phyloP scores from a whole-genome alignment of 2,329 filamentous ascomycete genomes.

The Nothophaeocryptopus gaeumannii region DNA sequence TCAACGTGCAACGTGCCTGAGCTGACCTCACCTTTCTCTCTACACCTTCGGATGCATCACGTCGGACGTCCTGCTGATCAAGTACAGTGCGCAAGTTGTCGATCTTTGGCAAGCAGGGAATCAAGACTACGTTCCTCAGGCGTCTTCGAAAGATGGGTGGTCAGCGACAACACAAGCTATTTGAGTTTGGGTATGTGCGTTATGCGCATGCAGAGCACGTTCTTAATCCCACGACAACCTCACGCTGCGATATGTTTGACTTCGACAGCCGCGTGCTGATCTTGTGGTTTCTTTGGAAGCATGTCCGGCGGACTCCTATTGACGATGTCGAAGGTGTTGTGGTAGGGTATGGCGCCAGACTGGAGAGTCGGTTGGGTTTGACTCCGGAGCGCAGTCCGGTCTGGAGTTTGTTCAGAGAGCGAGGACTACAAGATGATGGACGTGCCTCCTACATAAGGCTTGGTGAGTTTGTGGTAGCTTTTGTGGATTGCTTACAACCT shows the following conservation, averaged over 20 bases:
- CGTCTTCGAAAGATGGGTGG: constrained; percentile 3
- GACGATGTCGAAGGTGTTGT: neutral
- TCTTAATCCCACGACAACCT: neutral
- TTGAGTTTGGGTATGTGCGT: neutral
- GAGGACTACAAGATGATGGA: no score
- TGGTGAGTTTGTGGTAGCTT: no score
- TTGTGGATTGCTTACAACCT: no score
- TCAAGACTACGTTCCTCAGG: neutral
- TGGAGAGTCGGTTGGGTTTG: no score
- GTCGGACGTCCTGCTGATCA: constrained; percentile 1
- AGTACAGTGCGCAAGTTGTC: neutral
- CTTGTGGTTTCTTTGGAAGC: constrained; percentile 4
- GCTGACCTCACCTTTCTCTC: neutral
- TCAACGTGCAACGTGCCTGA: constrained; percentile 11
- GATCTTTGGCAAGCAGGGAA: neutral
- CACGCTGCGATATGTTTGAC: neutral
- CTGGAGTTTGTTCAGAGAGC: no score
- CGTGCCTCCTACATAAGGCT: no score
- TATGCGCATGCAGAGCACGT: neutral
- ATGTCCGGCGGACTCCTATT: neutral
- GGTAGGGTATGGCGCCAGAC: neutral
- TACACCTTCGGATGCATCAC: neutral
- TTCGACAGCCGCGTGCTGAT: constrained; percentile 5
- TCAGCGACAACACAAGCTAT: neutral
- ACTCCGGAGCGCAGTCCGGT: no score